Base-by-base conservation (phyloP, 441 rosid genomes). In the Brassica balearica region DNA sequence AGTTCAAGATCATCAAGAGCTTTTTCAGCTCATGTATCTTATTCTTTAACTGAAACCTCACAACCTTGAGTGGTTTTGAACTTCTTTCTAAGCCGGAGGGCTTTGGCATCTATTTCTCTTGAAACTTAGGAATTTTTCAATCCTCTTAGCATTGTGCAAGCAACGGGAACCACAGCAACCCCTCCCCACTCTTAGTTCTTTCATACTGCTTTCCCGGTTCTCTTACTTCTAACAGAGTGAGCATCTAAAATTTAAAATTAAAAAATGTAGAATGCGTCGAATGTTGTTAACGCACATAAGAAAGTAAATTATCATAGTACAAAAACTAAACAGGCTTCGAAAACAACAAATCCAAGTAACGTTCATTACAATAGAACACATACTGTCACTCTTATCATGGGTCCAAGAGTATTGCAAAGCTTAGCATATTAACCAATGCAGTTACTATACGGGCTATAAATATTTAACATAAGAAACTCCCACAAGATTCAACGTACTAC, bases 11-110 rank as follows among this genome's bases (percentile, higher is more conserved):
- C 55, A 46, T 46, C 55, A 46, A 46, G 1, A 12, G 4, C 71
- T 68, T 73, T 58, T 38, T 27, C 7, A 78, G 72, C 67, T 74
- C 71, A 20, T 64, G 20, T 10, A 79, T 69, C 12, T 79, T 79
- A 3, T 74, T 74, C 62, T 79, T 74, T 63, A 79, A 63, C 71
- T 69, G 74, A 73, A 74, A 79, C 67, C 75, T 79, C 41, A 79
- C 74, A 32, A 79, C 82, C 19, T 79, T 79, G 56, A 78, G 78
- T 34, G 78, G 82, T 79, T 79, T 46, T 46, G 53, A 46, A 12
- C 53, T 46, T 46, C 53, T 46, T 46, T 46, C 53, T 46, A 4
- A 46, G 53, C 53, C 14, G 5, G 53, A 46, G 14, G 53, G 14
- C 12, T 38, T 43, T 43, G 51, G 4, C 48, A 10, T 41, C 48